Base-by-base conservation (phyloP, 176 grass and related monocot species). In the Musa beccarii region DNA sequence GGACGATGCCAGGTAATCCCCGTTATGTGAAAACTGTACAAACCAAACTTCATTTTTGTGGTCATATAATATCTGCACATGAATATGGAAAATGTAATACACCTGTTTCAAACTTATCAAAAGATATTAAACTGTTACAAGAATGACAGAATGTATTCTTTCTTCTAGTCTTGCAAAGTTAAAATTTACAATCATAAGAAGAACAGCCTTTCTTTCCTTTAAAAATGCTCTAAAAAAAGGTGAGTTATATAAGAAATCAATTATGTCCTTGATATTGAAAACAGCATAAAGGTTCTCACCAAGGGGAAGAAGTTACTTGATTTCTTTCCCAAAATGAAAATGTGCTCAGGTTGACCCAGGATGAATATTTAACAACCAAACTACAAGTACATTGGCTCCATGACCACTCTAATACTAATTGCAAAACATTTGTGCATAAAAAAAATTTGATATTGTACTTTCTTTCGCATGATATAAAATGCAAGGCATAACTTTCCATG, bases 41-140 rank as follows among this genome's bases (percentile, higher is more conserved):
- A 94, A 94, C 95, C 95, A 99, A 70, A 99, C 95, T 86, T 99
- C 95, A 84, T 99, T 91, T 72, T 82, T 91, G 76, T 99, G 95
- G 69, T 80, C 86, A 85, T 59, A 87, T 84, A 99, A 84, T 86
- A 91, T 87, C 95, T 99, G 90, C 88, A 91, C 71, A 87, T 52
- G 88, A 52, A 73, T 64, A 87, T 78, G 68, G 81, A 21, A 83
- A 73, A 66, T 76, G 62, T 85, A 76, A 89, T 78, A 75, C 79
- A 85, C 51, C 24, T 52, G 75, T 77, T 59, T 52, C 68, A n/a
- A 11, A 20, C 2, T 70, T 11, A 29, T 34, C 11, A 16, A 25
- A 34, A 70, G 34, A 70, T 69, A 51, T 15, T 68, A 8, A 17
- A 34, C 24, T 43, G 43, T 34, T 70, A 70, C 68, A 70, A 51